Base-by-base conservation (phyloP, 2,329 filamentous ascomycete genomes). In the Amauroascus verrucosus region DNA sequence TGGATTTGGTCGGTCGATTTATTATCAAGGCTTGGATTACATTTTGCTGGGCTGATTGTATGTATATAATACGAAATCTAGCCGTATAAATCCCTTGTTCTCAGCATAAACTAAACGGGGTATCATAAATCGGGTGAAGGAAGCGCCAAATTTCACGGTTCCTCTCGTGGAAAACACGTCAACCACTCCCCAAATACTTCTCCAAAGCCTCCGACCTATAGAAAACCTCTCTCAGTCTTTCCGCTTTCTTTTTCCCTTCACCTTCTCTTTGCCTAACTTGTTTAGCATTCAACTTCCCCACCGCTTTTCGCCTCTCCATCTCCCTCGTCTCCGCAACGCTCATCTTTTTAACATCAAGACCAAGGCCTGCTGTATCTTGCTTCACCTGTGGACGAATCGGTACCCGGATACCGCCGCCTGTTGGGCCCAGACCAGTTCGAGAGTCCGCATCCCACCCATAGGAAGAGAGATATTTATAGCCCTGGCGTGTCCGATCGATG, bases 181-280 rank as follows among this genome's bases (percentile, higher is more conserved):
- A 52, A 28, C n/a, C 41, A 26, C 20, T 20, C 2, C 82, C 79
- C 16, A 94, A 69, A 65, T 94, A 93, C 63, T 77, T 81, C 62
- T 89, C 81, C 52, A 94, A 72, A 59, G 91, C 85, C n/a, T 85
- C 78, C 59, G 80, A 83, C 18, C 80, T 77, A 68, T 86, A 91
- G 57, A 95, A 85, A 70, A 86, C 76, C 60, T 81, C 75, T 58
- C 82, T 77, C 55, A 95, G 66, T 62, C 71, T 81, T 56, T 86
- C 79, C 16, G 77, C 75, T 57, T 75, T 82, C 65, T 72, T 81
- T 69, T 75, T 83, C 54, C 84, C 81, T 57, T 82, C 79, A 41
- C 74, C 70, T 2, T 80, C 81, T 63, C 77, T 68, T 65, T 80
- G 82, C 61, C 81, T 77, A 37, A 84, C 75, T 67, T 85, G 80